phyloP scores from a whole-genome alignment of 169 alveolate genomes.

The Cryptosporidium canis region DNA sequence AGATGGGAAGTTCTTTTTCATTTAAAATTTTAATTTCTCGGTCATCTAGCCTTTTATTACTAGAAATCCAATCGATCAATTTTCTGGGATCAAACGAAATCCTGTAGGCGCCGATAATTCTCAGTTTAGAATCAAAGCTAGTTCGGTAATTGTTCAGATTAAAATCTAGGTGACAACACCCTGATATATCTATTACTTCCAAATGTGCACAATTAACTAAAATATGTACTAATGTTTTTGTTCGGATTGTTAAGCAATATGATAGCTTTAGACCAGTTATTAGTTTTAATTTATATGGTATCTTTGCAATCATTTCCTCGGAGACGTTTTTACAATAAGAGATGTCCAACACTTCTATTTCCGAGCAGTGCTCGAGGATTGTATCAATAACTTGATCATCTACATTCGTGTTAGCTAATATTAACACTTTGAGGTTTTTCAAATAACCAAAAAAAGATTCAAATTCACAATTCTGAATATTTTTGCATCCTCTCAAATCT shows the following conservation, averaged over 20 bases:
- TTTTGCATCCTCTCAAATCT: slow-evolving; percentile 31
- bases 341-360: slow-evolving; percentile 30
- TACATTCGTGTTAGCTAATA: neutral
- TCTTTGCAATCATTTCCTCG: neutral
- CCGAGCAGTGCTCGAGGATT: neutral
- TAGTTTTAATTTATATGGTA: neutral
- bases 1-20: neutral
- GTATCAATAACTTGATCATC: neutral
- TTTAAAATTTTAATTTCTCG: neutral
- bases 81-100: slow-evolving; percentile 1
- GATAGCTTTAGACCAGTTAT: slow-evolving; percentile 32
- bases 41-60: neutral
- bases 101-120: slow-evolving; percentile 1
- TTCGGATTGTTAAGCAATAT: slow-evolving; percentile 1
- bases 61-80: neutral
- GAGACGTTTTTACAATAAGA: slow-evolving; percentile 15
- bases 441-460: neutral
- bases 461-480: slow-evolving; percentile 12
- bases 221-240: slow-evolving; percentile 1
- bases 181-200: slow-evolving; percentile 33
- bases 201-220: neutral
- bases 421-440: slow-evolving; percentile 12
- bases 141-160: neutral
- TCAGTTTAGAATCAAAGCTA: neutral
- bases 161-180: slow-evolving; percentile 19